Evolutionary conservation across 2,329 filamentous ascomycete genomes (phyloP).

Genomic region (Arthrinium phaeospermum): DNA sequence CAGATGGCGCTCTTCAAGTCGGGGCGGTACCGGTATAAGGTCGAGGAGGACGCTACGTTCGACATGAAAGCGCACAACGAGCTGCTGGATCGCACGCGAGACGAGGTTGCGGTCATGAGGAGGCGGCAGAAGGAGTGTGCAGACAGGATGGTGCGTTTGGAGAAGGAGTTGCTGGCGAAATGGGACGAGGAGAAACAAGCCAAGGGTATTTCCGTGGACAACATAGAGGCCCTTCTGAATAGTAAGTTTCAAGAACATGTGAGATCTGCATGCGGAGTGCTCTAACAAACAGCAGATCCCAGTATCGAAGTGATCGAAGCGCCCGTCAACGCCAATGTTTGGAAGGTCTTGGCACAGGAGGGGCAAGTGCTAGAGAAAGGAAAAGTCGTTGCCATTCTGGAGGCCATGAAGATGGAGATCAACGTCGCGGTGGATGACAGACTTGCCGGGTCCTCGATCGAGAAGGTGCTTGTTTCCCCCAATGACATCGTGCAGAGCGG

Average conservation of each 20-base stretch:
- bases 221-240: slow-evolving; percentile 53
- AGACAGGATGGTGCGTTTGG: slow-evolving; percentile 32
- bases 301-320: slow-evolving; percentile 42
- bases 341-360: slow-evolving; percentile 54
- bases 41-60: slow-evolving; percentile 51
- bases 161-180: slow-evolving; percentile 26
- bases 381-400: slow-evolving; percentile 52
- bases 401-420: slow-evolving; percentile 66
- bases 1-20: slow-evolving; percentile 53
- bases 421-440: slow-evolving; percentile 37
- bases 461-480: slow-evolving; percentile 26
- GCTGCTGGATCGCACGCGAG: slow-evolving; percentile 49
- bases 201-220: slow-evolving; percentile 51
- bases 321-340: slow-evolving; percentile 57
- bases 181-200: slow-evolving; percentile 25
- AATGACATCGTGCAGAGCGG: slow-evolving; percentile 18
- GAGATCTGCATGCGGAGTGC: no score
- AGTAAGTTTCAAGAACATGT: slow-evolving; percentile 36
- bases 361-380: slow-evolving; percentile 48
- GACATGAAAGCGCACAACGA: slow-evolving; percentile 62
- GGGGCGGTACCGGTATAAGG: slow-evolving; percentile 58
- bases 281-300: slow-evolving; percentile 6
- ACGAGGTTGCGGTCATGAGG: slow-evolving; percentile 53
- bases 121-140: slow-evolving; percentile 53
- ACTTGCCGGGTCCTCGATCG: slow-evolving; percentile 26